phyloP scores from a whole-genome alignment of 2,329 filamentous ascomycete genomes.

The Aspergillus aculeatus region DNA sequence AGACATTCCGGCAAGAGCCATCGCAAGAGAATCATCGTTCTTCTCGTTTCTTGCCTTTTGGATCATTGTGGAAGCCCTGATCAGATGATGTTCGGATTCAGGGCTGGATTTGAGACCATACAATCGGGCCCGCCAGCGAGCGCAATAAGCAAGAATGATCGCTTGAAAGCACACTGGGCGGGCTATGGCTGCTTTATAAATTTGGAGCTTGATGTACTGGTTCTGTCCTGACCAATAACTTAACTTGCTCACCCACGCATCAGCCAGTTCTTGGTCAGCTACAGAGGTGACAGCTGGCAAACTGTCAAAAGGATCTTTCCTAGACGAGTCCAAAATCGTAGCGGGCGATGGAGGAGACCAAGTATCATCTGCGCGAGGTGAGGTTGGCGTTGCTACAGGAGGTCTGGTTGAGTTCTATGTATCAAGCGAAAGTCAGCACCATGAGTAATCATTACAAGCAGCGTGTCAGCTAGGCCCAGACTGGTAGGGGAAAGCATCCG shows the following conservation, averaged over 20 bases:
- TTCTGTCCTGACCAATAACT: slow-evolving; percentile 46
- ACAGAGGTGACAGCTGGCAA: slow-evolving; percentile 26
- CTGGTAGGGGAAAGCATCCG: too few species aligned
- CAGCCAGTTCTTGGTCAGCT: slow-evolving; percentile 34
- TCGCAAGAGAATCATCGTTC: slow-evolving; percentile 30
- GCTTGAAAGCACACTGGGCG: slow-evolving; percentile 39
- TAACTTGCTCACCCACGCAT: slow-evolving; percentile 38
- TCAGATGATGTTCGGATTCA: slow-evolving; percentile 31
- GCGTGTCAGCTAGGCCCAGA: too few species aligned
- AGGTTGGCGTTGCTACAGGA: background rate
- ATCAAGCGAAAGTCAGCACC: background rate
- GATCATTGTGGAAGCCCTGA: slow-evolving; percentile 27
- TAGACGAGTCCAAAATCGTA: slow-evolving; percentile 28
- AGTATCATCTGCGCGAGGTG: background rate
- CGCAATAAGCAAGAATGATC: slow-evolving; percentile 37
- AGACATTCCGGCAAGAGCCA: slow-evolving; percentile 38
- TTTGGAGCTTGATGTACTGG: slow-evolving; percentile 34
- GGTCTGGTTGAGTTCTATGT: background rate
- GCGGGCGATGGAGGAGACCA: slow-evolving; percentile 21
- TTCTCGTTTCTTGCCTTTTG: slow-evolving; percentile 23
- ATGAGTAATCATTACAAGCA: background rate
- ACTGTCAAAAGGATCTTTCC: slow-evolving; percentile 34
- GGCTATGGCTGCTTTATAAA: slow-evolving; percentile 35
- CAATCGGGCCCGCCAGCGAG: slow-evolving; percentile 37
- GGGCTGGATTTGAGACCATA: slow-evolving; percentile 22